Conservation (phyloP, 768 basidiomycete species). For the Suillus weaverae region DNA sequence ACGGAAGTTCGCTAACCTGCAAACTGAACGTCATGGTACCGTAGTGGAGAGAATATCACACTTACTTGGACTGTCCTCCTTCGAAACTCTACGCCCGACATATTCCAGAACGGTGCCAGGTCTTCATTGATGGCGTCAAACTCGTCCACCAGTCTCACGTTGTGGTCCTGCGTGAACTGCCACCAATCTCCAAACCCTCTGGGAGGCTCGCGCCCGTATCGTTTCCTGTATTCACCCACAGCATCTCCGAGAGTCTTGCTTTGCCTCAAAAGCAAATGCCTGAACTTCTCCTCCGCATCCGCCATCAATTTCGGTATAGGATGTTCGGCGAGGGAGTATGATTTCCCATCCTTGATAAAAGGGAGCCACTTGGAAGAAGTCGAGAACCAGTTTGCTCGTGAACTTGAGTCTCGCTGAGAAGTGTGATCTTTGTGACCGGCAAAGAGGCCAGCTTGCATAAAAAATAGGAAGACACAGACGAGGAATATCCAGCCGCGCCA, state of each 20-base stretch:
- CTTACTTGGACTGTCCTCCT: conserved; percentile 59
- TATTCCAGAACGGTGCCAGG: conserved; percentile 79
- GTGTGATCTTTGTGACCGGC: conserved; percentile 33
- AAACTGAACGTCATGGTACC: not conserved
- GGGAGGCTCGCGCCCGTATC: conserved; percentile 81
- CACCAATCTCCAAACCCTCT: conserved; percentile 93
- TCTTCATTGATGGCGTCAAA: conserved; percentile 81
- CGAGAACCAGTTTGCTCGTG: conserved; percentile 15
- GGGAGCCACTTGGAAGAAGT: conserved; percentile 23
- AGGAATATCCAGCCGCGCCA: conserved; percentile 43
- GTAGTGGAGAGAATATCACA: not conserved
- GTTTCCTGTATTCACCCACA: conserved; percentile 74
- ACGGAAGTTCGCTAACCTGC: conserved; percentile 76
- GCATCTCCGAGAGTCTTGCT: conserved; percentile 79
- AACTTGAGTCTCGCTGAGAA: not conserved
- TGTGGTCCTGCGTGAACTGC: conserved; percentile 69
- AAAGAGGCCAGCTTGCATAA: conserved; percentile 51
- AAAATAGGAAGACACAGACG: conserved; percentile 42
- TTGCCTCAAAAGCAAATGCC: conserved; percentile 65
- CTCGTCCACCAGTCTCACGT: conserved; percentile 84
- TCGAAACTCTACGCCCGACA: conserved; percentile 73
- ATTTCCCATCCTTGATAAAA: conserved; percentile 12
- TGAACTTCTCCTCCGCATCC: conserved; percentile 76
- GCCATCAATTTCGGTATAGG: conserved; percentile 86
- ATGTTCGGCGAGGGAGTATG: conserved; percentile 44